Conservation (phyloP, 192 early-diverging fungal genomes). For the Backusella sp. region DNA sequence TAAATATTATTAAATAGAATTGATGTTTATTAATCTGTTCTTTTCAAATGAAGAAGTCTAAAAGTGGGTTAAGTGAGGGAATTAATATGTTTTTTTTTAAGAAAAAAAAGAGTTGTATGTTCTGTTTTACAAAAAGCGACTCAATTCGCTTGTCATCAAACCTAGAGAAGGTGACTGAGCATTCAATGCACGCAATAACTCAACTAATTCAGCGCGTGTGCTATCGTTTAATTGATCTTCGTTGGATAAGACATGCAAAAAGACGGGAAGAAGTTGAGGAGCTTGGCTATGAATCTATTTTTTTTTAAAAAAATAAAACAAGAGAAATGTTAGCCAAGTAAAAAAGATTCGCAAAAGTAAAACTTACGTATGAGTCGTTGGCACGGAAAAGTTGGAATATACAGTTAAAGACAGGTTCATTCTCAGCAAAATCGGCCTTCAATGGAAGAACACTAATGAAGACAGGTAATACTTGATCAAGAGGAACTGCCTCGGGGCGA, state of each 20-base stretch:
- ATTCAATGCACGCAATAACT: constrained; percentile 54
- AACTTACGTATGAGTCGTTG: constrained; percentile 48
- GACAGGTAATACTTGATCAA: constrained; percentile 68
- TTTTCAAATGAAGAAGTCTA: constrained; percentile 9
- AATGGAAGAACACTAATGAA: constrained; percentile 69
- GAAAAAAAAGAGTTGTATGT: background rate
- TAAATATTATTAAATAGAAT: constrained; percentile 7
- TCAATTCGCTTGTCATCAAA: constrained; percentile 36
- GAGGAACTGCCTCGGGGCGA: constrained; percentile 65
- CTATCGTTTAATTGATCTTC: constrained; percentile 57
- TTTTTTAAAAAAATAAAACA: background rate
- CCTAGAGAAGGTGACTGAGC: constrained; percentile 44
- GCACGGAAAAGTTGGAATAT: constrained; percentile 62
- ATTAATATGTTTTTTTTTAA: background rate
- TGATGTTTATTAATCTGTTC: constrained; percentile 8
- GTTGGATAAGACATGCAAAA: constrained; percentile 53
- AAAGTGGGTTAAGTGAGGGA: background rate
- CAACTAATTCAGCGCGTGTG: constrained; percentile 57
- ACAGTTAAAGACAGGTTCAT: constrained; percentile 72
- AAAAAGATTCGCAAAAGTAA: background rate
- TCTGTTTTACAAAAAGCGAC: constrained; percentile 30
- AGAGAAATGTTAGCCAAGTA: background rate
- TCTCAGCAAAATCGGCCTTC: constrained; percentile 75
- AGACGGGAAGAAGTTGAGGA: constrained; percentile 52
- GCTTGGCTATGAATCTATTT: constrained; percentile 50